Conservation (phyloP, 2,329 filamentous ascomycete genomes). For the Aureobasidium mangrovei region DNA sequence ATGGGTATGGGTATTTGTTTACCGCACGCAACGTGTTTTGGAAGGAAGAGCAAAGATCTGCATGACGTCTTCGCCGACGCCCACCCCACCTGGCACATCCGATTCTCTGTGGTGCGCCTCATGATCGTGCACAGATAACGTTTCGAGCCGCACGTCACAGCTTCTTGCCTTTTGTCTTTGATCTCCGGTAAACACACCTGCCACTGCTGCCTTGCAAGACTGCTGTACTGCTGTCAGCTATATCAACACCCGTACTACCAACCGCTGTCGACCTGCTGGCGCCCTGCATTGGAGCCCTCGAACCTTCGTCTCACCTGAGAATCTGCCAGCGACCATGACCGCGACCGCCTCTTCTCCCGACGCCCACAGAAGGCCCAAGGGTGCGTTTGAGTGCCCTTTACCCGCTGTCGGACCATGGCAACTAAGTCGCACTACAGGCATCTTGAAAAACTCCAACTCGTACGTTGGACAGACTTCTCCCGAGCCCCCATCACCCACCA, state of each 20-base stretch:
- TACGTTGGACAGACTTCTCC: slow-evolving; percentile 45
- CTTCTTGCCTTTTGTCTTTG: background rate
- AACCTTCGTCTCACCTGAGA: background rate
- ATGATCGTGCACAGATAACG: slow-evolving; percentile 6
- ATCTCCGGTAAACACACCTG: slow-evolving; percentile 1
- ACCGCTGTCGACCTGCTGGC: background rate
- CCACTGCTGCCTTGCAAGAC: background rate
- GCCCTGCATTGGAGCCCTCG: background rate
- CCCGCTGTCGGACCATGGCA: background rate
- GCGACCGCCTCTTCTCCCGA: slow-evolving; percentile 16
- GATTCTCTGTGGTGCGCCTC: slow-evolving; percentile 6
- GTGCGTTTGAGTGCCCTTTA: slow-evolving; percentile 20
- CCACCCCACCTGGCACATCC: slow-evolving; percentile 2
- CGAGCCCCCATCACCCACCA: slow-evolving; percentile 37
- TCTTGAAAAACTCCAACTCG: slow-evolving; percentile 77
- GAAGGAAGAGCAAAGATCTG: background rate
- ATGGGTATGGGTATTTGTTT: background rate
- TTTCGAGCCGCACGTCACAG: background rate
- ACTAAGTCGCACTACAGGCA: slow-evolving; percentile 50
- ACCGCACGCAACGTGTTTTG: background rate
- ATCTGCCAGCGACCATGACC: slow-evolving; percentile 2
- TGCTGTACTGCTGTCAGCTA: background rate
- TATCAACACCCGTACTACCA: background rate
- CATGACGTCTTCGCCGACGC: background rate
- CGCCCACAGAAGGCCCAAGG: slow-evolving; percentile 36